phyloP scores from a whole-genome alignment of 2,329 filamentous ascomycete species.

The Fusarium concolor region DNA sequence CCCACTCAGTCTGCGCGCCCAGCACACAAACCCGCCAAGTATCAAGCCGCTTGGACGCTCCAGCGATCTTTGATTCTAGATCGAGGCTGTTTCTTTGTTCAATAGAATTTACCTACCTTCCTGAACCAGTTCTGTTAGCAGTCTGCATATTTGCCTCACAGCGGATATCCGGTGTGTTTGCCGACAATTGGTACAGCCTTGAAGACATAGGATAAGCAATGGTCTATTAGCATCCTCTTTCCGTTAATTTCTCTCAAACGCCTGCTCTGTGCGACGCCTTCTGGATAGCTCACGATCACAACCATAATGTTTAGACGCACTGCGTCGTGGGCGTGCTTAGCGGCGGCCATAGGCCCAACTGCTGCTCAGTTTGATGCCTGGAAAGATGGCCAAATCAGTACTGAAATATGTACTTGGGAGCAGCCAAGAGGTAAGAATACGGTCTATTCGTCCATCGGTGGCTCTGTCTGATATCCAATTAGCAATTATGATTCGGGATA shows the following conservation, averaged over 20 bases:
- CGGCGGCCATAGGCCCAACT: conserved; percentile 24
- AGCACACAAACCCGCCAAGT: conserved; percentile 12
- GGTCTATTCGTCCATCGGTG: neutral
- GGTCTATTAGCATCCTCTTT: conserved; percentile 38
- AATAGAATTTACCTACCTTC: conserved; percentile 14
- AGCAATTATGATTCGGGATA: conserved; percentile 71
- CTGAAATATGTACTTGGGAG: conserved; percentile 70
- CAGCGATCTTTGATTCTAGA: conserved; percentile 14
- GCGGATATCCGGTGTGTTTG: conserved; percentile 2
- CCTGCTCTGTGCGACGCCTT: conserved; percentile 15
- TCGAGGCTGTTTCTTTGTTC: conserved; percentile 23
- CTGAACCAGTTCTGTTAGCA: conserved; percentile 8
- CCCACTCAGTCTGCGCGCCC: conserved; percentile 2
- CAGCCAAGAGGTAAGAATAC: conserved; percentile 55
- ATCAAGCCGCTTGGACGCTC: conserved; percentile 14
- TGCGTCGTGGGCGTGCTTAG: conserved; percentile 32
- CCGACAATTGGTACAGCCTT: conserved; percentile 1
- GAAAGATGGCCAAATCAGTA: conserved; percentile 64
- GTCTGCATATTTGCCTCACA: conserved; percentile 4
- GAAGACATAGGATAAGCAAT: conserved; percentile 35
- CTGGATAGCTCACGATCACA: conserved; percentile 7
- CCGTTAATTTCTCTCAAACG: conserved; percentile 27
- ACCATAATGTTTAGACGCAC: conserved; percentile 35
- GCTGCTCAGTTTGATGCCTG: conserved; percentile 61
- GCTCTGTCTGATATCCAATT: conserved; percentile 38